Percentiles rank a stretch among this genome's conserved stretches.
phyloP scores from a whole-genome alignment of 441 rosid species.

The Rhodomyrtus psidioides region DNA sequence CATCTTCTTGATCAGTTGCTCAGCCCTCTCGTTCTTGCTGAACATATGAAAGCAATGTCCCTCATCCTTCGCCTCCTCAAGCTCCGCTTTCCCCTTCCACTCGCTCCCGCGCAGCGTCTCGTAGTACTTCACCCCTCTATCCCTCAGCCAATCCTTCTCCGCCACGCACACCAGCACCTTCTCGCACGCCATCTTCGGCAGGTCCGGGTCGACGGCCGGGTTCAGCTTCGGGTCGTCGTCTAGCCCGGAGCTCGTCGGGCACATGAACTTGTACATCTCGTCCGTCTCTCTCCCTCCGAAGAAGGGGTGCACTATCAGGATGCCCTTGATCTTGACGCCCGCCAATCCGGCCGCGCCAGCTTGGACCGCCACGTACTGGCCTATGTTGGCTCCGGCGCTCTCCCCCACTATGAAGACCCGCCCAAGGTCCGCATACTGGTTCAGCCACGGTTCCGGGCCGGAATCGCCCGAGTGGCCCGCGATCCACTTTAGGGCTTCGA shows the following conservation, averaged over 20 bases:
- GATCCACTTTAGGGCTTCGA: conserved; percentile 27
- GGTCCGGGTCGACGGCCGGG: conserved; percentile 24
- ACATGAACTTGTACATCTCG: conserved; percentile 20
- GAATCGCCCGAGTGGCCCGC: conserved; percentile 15
- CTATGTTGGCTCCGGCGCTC: conserved; percentile 33
- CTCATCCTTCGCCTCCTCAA: conserved; percentile 22
- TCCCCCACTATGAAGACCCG: conserved; percentile 26
- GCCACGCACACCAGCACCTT: conserved; percentile 30
- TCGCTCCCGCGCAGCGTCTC: conserved; percentile 15
- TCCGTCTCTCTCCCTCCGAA: conserved; percentile 20
- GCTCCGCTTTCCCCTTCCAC: conserved; percentile 20
- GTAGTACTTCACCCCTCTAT: conserved; percentile 19
- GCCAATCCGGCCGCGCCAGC: conserved; percentile 9
- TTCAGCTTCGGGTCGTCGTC: conserved; percentile 29
- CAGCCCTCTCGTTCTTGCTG: conserved; percentile 10
- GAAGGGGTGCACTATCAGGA: conserved; percentile 28
- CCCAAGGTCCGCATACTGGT: conserved; percentile 15
- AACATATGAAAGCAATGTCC: conserved; percentile 32
- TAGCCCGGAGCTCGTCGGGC: conserved; percentile 22
- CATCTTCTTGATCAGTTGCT: conserved; percentile 14
- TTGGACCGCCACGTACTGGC: conserved; percentile 23
- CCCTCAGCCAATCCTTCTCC: conserved; percentile 20
- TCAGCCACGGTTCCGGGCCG: conserved; percentile 20
- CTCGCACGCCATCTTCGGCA: conserved; percentile 12
- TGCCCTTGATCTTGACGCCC: conserved; percentile 16